A percentile compares a stretch with the other conserved stretches of the same genome.
These are phyloP conservation scores for Saccharomycopsis sp. DNA, from an alignment of 805 yeast species.

Conservation along the genomic window DNA sequence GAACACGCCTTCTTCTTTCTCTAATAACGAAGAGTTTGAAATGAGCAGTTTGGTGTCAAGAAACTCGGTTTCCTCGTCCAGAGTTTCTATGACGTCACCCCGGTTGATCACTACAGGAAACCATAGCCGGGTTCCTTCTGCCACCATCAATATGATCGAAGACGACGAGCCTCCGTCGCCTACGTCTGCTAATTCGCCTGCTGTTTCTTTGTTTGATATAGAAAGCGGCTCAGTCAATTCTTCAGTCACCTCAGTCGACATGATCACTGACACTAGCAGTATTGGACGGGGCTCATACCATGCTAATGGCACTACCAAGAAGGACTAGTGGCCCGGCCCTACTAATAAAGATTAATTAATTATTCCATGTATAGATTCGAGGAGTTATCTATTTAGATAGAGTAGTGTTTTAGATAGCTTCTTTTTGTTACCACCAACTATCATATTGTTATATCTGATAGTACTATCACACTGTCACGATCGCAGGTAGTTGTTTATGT, in stretches of 20 bases:
- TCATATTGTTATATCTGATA: too few relatives aligned
- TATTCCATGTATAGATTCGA: too few relatives aligned
- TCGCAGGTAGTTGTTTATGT: too few relatives aligned
- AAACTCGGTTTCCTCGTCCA: conserved; percentile 11
- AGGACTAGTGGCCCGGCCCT: too few relatives aligned
- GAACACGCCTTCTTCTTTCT: conserved; percentile 1
- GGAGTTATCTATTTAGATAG: too few relatives aligned
- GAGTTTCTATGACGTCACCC: background rate
- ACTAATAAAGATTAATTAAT: too few relatives aligned
- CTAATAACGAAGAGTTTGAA: conserved; percentile 17
- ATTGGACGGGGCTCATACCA: background rate
- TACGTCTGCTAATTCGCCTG: conserved; percentile 6
- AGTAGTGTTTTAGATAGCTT: too few relatives aligned
- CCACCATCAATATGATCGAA: background rate
- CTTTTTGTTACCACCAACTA: too few relatives aligned
- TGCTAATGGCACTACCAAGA: background rate
- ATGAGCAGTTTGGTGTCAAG: conserved; percentile 17
- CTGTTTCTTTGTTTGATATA: conserved; percentile 8
- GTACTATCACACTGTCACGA: too few relatives aligned
- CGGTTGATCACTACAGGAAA: background rate
- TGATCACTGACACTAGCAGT: conserved; percentile 2
- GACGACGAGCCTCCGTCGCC: background rate
- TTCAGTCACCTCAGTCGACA: conserved; percentile 8
- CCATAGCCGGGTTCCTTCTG: background rate
- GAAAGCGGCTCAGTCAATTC: conserved; percentile 6